Conservation (phyloP, 495 filamentous ascomycete species). For the Chaetomidium leptoderma region DNA sequence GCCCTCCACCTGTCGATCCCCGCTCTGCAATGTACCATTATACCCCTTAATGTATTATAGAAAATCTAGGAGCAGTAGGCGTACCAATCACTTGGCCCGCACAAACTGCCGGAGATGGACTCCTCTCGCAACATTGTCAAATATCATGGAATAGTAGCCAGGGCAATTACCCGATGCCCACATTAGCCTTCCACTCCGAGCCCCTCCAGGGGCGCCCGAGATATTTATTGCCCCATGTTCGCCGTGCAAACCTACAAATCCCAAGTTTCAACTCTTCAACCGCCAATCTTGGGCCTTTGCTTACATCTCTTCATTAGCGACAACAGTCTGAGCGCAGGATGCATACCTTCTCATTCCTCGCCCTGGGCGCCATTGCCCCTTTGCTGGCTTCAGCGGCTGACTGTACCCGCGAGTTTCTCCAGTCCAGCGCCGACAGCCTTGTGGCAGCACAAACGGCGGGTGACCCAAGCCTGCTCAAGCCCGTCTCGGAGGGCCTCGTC, state of each 20-base stretch:
- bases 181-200: neutral
- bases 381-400: slow-evolving; percentile 16
- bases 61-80: neutral
- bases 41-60: neutral
- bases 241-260: neutral
- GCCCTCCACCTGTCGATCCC: neutral
- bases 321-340: neutral
- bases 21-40: neutral
- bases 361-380: slow-evolving; percentile 4
- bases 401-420: slow-evolving; percentile 42
- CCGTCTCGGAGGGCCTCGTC: slow-evolving; percentile 19
- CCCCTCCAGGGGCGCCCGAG: neutral
- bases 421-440: slow-evolving; percentile 37
- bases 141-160: slow-evolving; percentile 7
- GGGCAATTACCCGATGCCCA: slow-evolving; percentile 5
- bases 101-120: slow-evolving; percentile 4
- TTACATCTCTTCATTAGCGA: neutral
- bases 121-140: neutral
- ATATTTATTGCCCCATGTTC: neutral
- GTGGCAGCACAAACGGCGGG: slow-evolving; percentile 45
- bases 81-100: slow-evolving; percentile 8
- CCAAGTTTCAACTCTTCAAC: too few relatives aligned
- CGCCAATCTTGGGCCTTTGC: too few relatives aligned
- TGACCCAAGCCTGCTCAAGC: slow-evolving; percentile 29
- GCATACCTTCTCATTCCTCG: neutral